phyloP scores from a whole-genome alignment of 2,329 filamentous ascomycete species.

The Fusarium fracticaudum region DNA sequence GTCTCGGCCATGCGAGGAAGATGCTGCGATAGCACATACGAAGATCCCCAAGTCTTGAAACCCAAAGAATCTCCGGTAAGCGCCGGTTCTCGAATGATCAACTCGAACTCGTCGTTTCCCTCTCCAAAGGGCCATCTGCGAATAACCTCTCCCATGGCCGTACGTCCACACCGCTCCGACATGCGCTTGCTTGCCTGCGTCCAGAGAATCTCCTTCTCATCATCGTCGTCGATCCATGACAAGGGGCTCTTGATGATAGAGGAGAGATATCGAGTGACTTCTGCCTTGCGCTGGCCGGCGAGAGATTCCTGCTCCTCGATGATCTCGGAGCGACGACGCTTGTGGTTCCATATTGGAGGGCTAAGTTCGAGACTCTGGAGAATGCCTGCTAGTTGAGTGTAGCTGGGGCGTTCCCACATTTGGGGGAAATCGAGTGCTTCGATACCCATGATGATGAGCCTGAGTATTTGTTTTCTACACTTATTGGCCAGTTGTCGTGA shows the following conservation, averaged over 20 bases:
- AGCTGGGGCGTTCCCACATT: conserved; percentile 79
- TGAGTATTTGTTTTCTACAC: neutral
- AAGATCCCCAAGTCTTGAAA: conserved; percentile 95
- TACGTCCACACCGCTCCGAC: conserved; percentile 84
- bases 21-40: conserved; percentile 82
- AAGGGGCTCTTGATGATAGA: conserved; percentile 74
- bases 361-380: conserved; percentile 73
- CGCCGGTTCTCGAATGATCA: conserved; percentile 85
- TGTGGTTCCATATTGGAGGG: conserved; percentile 73
- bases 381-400: conserved; percentile 68
- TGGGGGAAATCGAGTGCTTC: conserved; percentile 75
- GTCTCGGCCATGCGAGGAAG: conserved; percentile 62
- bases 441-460: conserved; percentile 42
- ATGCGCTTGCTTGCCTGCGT: conserved; percentile 81
- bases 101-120: conserved; percentile 59
- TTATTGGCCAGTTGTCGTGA: neutral
- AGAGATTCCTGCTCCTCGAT: conserved; percentile 54
- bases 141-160: conserved; percentile 66
- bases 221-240: conserved; percentile 74
- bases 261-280: conserved; percentile 73
- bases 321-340: conserved; percentile 53
- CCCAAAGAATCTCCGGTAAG: conserved; percentile 89
- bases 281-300: conserved; percentile 54
- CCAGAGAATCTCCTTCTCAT: conserved; percentile 76
- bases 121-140: conserved; percentile 62